phyloP scores from a whole-genome alignment of 176 grass and related monocot species.

The Carex pumila region DNA sequence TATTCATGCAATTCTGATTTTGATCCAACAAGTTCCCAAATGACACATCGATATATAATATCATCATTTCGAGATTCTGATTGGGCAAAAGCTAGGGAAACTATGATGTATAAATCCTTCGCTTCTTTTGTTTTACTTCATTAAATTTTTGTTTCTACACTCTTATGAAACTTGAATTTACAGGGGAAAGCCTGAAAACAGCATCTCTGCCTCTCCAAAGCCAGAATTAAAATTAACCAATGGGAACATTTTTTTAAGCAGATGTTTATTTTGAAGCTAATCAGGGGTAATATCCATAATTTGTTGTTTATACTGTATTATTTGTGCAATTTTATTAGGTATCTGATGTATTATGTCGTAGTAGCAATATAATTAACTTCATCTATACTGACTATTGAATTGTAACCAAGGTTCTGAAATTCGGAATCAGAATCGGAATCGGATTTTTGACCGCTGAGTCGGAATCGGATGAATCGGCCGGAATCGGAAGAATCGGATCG shows the following conservation, averaged over 20 bases:
- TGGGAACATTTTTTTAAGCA: too few species aligned
- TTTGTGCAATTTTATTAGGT: not conserved
- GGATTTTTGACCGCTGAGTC: too few species aligned
- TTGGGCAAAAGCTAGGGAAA: too few species aligned
- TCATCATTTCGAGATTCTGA: not conserved
- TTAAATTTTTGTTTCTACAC: not conserved
- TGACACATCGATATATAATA: not conserved
- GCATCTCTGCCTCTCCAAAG: not conserved
- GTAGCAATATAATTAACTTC: not conserved
- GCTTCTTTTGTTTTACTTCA: not conserved
- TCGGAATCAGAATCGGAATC: slow-evolving; percentile 24
- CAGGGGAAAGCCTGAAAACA: slow-evolving; percentile 16
- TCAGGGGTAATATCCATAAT: not conserved
- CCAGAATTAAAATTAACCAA: too few species aligned
- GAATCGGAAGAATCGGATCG: too few species aligned
- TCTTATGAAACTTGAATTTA: slow-evolving; percentile 12
- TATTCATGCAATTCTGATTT: slow-evolving; percentile 2
- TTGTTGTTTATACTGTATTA: not conserved
- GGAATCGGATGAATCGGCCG: too few species aligned
- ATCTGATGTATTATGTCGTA: not conserved
- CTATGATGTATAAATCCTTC: not conserved
- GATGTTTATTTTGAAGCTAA: too few species aligned
- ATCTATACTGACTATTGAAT: not conserved
- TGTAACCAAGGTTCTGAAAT: not conserved
- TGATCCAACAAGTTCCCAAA: slow-evolving; percentile 10